Evolutionary conservation across 2,329 filamentous ascomycete genomes (phyloP), one percentile per base, ranked within the genome.

Genomic region (Rhexocercosporidium sp.): DNA sequence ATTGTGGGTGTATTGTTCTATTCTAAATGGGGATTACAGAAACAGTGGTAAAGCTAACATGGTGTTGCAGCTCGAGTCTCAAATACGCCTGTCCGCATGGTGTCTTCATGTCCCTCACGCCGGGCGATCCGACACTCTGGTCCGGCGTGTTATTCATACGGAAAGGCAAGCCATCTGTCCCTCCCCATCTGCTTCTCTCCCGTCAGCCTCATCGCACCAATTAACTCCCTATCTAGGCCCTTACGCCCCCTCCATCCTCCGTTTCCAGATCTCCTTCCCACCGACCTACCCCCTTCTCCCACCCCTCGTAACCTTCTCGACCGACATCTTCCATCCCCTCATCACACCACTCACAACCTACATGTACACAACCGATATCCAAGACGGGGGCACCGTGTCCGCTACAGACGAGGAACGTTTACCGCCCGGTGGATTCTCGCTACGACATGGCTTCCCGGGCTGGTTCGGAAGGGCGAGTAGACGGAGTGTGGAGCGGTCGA

Each of bases 301-400:
- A 60, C 96, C 96, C 11, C 84, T 94, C 20, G 88, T 99, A 71
- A 95, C 91, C 64, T 97, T 99, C 79, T 87, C 89, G 54, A 96
- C 93, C 73, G 95, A 98, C 77, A 91, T 98, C 72, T 99, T 98
- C 79, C 95, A 99, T 78, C 95, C 95, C 20, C 85, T 99, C 49
- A 90, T 98, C 72, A 94, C 94, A 8, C 94, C 96, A 44, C 85
- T 96, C 69, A 97, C 94, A n/a, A 97, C 93, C 3, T 96, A 97
- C 80, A 96, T 93, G 77, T 96, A 97, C 82, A 92, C 93, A 49
- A 94, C 92, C 69, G 90, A 91, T 66, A 88, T 91, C 41, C 88
- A 92, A 69, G 90, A 89, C 69, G 86, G 87, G 65, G 92, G 92
- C 57, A 93, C 92, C 0, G 90, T 94, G 69, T 95, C 92, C 77